Evolutionary conservation across 768 basidiomycete species (phyloP), one percentile per base, ranked within the genome.

Genomic region (Lepiota venenata): DNA sequence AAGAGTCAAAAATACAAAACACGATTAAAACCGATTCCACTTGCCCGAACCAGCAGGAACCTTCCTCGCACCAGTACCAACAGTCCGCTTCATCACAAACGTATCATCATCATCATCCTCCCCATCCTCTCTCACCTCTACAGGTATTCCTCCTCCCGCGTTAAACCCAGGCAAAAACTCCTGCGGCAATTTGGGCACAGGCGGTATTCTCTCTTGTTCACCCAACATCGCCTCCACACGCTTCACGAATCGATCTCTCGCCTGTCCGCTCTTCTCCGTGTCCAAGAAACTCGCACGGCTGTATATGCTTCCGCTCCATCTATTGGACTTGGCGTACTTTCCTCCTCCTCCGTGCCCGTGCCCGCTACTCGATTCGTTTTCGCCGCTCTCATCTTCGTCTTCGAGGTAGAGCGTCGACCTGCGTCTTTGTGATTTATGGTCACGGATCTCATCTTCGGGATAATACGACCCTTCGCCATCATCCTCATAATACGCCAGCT

Each of bases 251-350:
- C 76, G 63, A 35, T 75, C 74, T 53, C 82, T 67, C 47, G 75
- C 71, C 60, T 71, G 66, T 60, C 73, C 75, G 58, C 82, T 84
- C 66, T 74, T 74, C 29, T 80, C 77, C 18, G 69, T 64, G 57
- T 84, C 82, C 62, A 84, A 54, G 50, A 85, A 69, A 57, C 81
- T 83, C 44, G 68, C 65, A 6, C 80, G 77, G 57, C 77, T 77
- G 61, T 82, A 78, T 47, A 77, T 66, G 64, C 74, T 74, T 56
- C 66, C 74, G 48, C 74, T 78, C 69, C 74, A 78, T 47, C 74
- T 71, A 55, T 72, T 73, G 16, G 32, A 32, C 32, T 11, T 51
- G 47, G 35, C 55, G 51, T 12, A 35, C 36, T 14, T 51, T 44
- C 21, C 35, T 12, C 25, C 22, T 11, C 40, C 51, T 22, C 35